Evolutionary conservation across 2,329 filamentous ascomycete species (phyloP), one percentile per base, ranked within the genome.

Genomic region (Corniculantispora saksenae): DNA sequence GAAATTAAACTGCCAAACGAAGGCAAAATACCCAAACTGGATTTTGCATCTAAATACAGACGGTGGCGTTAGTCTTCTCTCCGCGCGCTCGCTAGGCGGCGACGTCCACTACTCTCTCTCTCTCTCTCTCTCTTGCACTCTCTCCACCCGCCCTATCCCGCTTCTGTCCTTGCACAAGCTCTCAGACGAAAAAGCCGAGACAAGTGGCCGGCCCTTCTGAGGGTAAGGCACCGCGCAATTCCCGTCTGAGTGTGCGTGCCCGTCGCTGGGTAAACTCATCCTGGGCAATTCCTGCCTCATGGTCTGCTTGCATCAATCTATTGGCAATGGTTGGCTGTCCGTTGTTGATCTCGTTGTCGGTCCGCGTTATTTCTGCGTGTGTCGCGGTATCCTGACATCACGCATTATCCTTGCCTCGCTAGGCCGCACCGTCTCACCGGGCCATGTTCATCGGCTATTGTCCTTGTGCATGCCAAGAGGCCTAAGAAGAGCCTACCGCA

Each of bases 21-120:
- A 61, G 58, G 51, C 47, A 61, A 61, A 61, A 61, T 40, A 17
- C 10, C 15, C 40, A 48, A 12, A 19, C 5, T 10, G 6, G 56
- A 23, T 9, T 27, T 35, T 48, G 27, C 56, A n/a, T 48, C 27
- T 32, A 50, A 50, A 50, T 23, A 56, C 15, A 21, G 10, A 23
- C 29, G 45, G 45, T 51, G 57, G 58, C 32, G 58, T 61, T 61
- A 53, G 47, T 53, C 48, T 61, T 53, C 47, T 61, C 58, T 32
- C 32, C 32, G 32, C 32, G 47, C 13, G n/a, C n/a, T n/a, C 58
- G 47, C 58, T 61, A 32, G 43, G 58, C n/a, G 45, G 60, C 51
- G 47, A 55, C 38, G 60, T 54, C 50, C 27, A 62, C 50, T 17
- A n/a, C 50, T 55, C 45, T n/a, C n/a, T n/a, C n/a, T n/a, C n/a